phyloP scores from a whole-genome alignment of 768 basidiomycete species.

The Lactarius sp. region DNA sequence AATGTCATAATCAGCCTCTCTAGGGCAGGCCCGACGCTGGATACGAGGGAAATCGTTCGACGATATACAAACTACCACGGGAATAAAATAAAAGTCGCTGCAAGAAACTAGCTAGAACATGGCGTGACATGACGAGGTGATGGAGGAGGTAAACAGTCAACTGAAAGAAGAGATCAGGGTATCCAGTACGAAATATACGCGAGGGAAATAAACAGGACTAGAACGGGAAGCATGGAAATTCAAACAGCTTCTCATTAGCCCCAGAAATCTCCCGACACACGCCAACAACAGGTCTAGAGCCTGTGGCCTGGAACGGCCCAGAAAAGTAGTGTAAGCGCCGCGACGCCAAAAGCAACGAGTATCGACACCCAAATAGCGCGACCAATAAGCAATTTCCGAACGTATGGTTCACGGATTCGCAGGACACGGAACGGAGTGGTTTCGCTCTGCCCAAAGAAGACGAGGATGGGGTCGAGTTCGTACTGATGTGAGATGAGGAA shows the following conservation, averaged over 20 bases:
- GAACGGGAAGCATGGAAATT: background rate
- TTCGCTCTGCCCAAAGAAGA: conserved; percentile 90
- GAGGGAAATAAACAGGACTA: conserved; percentile 2
- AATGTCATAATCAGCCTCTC: background rate
- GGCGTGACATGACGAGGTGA: conserved; percentile 12
- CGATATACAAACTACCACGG: conserved; percentile 16
- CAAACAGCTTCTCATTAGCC: background rate
- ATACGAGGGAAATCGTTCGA: background rate
- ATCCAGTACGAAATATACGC: conserved; percentile 13
- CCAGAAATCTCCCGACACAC: conserved; percentile 4
- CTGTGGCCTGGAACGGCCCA: conserved; percentile 95
- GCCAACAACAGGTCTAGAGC: conserved; percentile 41
- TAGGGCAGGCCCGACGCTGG: background rate
- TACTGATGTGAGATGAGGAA: conserved; percentile 95
- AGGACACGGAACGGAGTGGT: conserved; percentile 96
- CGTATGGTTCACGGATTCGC: conserved; percentile 88
- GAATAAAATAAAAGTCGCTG: conserved; percentile 21
- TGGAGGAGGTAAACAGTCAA: background rate
- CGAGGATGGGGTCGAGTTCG: conserved; percentile 92
- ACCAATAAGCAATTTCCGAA: conserved; percentile 82
- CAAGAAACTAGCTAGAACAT: conserved; percentile 9
- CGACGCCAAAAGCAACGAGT: conserved; percentile 70
- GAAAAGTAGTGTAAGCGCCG: conserved; percentile 85
- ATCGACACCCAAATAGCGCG: conserved; percentile 89
- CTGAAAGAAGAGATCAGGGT: conserved; percentile 12